Evolutionary conservation across 192 early-diverging fungal genomes (phyloP), one percentile per base, ranked within the genome.

Genomic region (Geosiphon pyriformis): DNA sequence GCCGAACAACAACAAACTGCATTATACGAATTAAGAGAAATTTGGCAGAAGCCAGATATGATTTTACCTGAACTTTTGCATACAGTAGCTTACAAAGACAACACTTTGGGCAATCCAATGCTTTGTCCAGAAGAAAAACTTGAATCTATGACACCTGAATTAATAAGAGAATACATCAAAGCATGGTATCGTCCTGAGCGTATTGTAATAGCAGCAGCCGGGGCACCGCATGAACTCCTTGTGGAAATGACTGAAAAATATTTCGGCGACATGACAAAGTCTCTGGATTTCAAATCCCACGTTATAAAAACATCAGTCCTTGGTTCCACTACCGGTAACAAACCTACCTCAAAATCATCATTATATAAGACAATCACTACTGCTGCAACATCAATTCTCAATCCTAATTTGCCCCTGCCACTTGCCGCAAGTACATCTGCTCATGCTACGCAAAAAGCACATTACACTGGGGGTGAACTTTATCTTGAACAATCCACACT

Each of bases 151-250:
- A 89, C 87, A 0, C 81, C 88, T 0, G 82, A 84, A 1, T 70
- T 82, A 18, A 83, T 98, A 37, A 82, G 78, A 34, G 59, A 77
- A 6, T 98, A 89, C 72, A 87, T 89, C 54, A 68, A 78, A 20
- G 86, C 76, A 11, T 96, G 94, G 94, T 94, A 89, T 73, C 82
- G 87, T 6, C 94, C 96, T 0, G 91, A 96, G 59, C 85, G 94
- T 48, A 93, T 98, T 54, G 93, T 94, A 2, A 80, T 98, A 17
- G 89, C 91, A 2, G 92, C 87, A 2, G 85, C 90, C 27, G 96
- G 96, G 3, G 83, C 91, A 46, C 83, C 87, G 26, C 96, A 98
- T 66, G 86, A 90, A n/a, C 74, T 85, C 48, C 80, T 95, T 0
- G 88, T 94, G 0, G 80, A 84, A 31, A 75, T 90, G 23, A 85